Base-by-base conservation (phyloP, 1,284 basidiomycete genomes). In the Cutaneotrichosporon cavernicola region DNA sequence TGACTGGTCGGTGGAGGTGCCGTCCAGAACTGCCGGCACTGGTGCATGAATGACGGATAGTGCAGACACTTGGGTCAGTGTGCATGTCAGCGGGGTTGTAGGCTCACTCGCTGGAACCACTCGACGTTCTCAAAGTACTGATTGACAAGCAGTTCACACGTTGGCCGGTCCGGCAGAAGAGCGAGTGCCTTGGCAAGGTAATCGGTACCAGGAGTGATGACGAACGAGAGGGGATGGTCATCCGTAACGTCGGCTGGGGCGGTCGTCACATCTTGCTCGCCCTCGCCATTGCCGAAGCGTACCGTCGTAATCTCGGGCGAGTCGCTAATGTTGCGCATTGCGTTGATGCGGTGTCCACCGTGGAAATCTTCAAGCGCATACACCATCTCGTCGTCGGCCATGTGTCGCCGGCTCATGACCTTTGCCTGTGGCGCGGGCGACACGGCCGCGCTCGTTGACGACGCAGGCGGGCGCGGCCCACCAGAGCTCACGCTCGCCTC, bases 321-420 rank as follows among this genome's bases (percentile, higher is more conserved):
- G 32, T 63, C 53, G 10, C 53, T 60, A 21, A 67, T 49, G 40
- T 68, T 68, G 32, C 66, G 64, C 32, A 68, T 50, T n/a, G 66
- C 59, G 58, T 69, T 69, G 63, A 69, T 56, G n/a, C 65, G 58
- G 58, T 66, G 58, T 16, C 58, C 50, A 58, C 62, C 62, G 34
- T 69, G 68, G 47, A 69, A 65, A 55, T 69, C 68, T 30, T 69
- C 68, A 13, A 69, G 63, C 18, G 63, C 68, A 43, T 61, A 69
- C 32, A 66, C 63, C 63, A 66, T 66, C 58, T 69, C 68, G 59
- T 69, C 68, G 36, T 69, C 68, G 31, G 32, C 66, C 13, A 65
- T 26, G 30, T 65, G 60, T 38, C 64, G 52, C 6, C 66, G 61
- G n/a, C 64, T 63, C 18, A 57, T 56, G 40, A 65, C 22, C 22